Conservation (phyloP, 148 eudicot genomes). For the Camellia lanceoleosa region DNA sequence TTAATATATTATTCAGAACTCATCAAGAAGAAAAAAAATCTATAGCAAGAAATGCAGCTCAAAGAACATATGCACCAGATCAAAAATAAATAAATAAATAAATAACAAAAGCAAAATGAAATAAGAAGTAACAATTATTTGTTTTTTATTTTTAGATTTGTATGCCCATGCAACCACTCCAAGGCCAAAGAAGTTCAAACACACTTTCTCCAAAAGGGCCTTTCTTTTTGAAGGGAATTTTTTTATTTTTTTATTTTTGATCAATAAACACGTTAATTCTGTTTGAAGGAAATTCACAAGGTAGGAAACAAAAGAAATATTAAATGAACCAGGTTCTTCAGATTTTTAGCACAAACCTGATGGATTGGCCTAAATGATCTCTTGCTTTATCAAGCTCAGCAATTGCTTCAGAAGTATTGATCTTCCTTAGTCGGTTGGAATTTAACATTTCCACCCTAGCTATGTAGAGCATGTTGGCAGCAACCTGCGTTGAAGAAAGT, state of each 20-base stretch:
- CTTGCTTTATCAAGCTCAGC: slow-evolving; percentile 59
- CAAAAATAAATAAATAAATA: no score
- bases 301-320: background rate
- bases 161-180: no score
- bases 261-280: no score
- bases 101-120: no score
- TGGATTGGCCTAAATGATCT: slow-evolving; percentile 46
- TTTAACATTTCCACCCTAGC: slow-evolving; percentile 60
- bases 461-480: slow-evolving; percentile 69
- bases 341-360: slow-evolving; percentile 48
- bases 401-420: slow-evolving; percentile 41
- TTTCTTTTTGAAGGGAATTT: background rate
- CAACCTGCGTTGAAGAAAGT: slow-evolving; percentile 43
- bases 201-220: background rate
- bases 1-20: no score
- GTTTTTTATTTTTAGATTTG: no score
- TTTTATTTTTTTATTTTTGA: no score
- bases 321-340: background rate
- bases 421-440: slow-evolving; percentile 33
- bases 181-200: no score
- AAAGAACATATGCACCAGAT: no score
- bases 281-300: background rate
- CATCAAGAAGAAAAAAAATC: no score
- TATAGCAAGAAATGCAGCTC: no score
- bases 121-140: no score